Conservation (phyloP, 345 rosid species). For the Acer campestre region DNA sequence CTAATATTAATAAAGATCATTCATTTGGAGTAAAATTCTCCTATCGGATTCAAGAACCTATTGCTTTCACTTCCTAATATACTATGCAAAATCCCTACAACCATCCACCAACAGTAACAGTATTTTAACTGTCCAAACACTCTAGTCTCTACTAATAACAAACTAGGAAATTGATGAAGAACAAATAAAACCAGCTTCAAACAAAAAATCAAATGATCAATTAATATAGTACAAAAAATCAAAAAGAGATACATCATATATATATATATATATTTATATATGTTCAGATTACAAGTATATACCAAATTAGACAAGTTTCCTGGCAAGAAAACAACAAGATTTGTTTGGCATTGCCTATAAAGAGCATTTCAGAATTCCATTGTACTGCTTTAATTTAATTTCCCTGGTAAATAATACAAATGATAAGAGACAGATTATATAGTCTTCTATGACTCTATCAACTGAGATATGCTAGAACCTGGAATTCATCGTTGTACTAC, state of each 20-base stretch:
- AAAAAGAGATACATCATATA: not conserved
- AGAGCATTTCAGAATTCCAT: constrained; percentile 5
- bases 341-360: not conserved
- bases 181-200: not conserved
- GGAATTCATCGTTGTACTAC: not conserved
- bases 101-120: not conserved
- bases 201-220: not conserved
- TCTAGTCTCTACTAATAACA: not conserved
- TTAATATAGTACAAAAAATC: not conserved
- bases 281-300: not conserved
- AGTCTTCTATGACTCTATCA: not conserved
- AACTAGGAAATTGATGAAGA: not conserved
- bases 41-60: no score
- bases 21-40: no score
- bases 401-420: constrained; percentile 7
- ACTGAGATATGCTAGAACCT: not conserved
- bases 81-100: no score
- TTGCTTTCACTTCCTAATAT: no score
- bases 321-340: not conserved
- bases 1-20: no score
- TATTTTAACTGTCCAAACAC: not conserved
- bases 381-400: not conserved
- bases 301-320: constrained; percentile 1
- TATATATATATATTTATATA: not conserved
- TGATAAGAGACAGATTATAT: not conserved